Percentiles rank a stretch among this genome's conserved stretches.
These are phyloP conservation scores for Cryptomeria japonica DNA, from an alignment of 75 land plant species.

Conservation along the genomic window DNA sequence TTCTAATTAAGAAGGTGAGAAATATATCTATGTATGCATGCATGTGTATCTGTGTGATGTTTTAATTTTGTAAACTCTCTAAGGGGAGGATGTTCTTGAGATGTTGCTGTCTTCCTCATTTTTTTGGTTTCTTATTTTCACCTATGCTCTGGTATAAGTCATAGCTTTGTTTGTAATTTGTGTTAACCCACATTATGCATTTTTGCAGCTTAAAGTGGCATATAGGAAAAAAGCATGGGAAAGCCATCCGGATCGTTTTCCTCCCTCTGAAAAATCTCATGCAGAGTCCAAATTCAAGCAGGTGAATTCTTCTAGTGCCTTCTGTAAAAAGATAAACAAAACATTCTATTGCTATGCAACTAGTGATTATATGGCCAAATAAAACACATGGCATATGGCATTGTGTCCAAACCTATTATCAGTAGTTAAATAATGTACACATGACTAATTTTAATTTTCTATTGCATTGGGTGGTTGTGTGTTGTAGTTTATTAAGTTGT, in stretches of 20 bases:
- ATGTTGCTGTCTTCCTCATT: neutral
- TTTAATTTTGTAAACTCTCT: neutral
- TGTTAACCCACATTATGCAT: neutral
- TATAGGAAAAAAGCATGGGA: conserved; percentile 11
- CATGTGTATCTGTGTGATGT: neutral
- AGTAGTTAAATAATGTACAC: neutral
- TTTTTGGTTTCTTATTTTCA: neutral
- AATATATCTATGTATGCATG: neutral
- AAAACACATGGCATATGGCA: neutral
- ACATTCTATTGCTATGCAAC: neutral
- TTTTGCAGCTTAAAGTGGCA: conserved; percentile 7
- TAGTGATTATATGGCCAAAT: neutral
- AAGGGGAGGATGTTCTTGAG: neutral
- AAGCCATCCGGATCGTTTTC: conserved; percentile 12
- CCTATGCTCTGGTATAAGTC: neutral
- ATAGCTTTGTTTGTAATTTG: neutral
- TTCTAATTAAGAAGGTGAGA: neutral
- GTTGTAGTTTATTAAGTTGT: neutral
- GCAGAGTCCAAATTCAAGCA: conserved; percentile 13
- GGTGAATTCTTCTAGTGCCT: neutral
- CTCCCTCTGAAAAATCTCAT: conserved; percentile 1
- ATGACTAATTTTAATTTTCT: neutral
- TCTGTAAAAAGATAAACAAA: neutral
- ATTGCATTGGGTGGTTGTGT: neutral
- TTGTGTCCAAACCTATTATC: neutral